Evolutionary conservation across 2,329 filamentous ascomycete genomes (phyloP), one percentile per base, ranked within the genome.

Genomic region (Dichotomopilus funicola): DNA sequence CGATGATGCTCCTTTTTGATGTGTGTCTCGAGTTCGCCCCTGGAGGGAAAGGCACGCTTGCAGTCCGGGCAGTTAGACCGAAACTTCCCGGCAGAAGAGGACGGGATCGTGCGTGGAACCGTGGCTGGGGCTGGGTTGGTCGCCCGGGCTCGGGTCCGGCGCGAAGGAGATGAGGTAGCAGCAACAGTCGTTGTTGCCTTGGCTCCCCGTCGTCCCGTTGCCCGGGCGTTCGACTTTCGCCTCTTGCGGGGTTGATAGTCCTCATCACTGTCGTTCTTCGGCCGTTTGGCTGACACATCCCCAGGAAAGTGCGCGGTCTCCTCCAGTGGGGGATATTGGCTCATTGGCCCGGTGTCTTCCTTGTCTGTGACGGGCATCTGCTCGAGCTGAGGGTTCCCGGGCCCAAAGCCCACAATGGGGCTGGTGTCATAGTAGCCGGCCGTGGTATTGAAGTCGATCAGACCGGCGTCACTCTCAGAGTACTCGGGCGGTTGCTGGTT

Each of bases 1-100:
- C 81, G 78, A 1, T 75, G 78, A 64, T 86, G 82, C 33, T 76
- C 69, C 54, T 74, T 74, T 57, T 77, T 77, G 62, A 75, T 70
- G 64, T 83, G 79, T 49, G 71, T 75, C 47, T 78, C 71, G 2
- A 82, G 74, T 4, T 70, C 62, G 6, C 63, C 63, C 31, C 70
- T 65, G 57, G 80, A 77, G 35, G 75, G 72, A 67, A 81, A 82
- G n/a, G 64, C 61, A 1, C 65, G 65, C 5, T 57, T 53, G 61
- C 75, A 77, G 19, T 73, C 65, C 1, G 57, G 55, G 62, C 75
- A 78, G 34, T 60, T 38, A 44, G 66, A 66, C 10, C 49, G 53
- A 13, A 50, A 42, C 35, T 57, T 62, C 37, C 9, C 8, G 19
- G 19, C 11, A 38, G 44, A 48, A 11, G 47, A 9, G 11, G 51